Conservation (phyloP, 139 green algal species). For the Axilococcus clingmanii region DNA sequence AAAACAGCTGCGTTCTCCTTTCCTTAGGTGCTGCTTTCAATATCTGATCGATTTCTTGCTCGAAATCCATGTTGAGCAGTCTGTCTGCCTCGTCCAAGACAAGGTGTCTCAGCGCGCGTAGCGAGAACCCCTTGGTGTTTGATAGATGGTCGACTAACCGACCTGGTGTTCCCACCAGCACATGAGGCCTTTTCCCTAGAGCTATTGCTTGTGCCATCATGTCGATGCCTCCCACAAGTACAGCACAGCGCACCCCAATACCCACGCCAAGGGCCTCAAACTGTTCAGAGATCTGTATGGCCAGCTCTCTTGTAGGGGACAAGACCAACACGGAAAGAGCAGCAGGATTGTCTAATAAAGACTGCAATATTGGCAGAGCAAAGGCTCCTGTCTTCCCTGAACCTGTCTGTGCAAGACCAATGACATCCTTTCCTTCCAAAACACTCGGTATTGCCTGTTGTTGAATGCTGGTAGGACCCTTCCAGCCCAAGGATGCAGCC, state of each 20-base stretch:
- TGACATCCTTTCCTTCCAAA: constrained; percentile 82
- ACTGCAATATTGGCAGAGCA: constrained; percentile 89
- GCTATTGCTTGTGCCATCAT: constrained; percentile 94
- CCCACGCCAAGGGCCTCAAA: constrained; percentile 87
- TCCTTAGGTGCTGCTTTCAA: constrained; percentile 76
- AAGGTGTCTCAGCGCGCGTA: constrained; percentile 77
- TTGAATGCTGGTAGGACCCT: constrained; percentile 73
- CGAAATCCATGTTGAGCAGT: constrained; percentile 99
- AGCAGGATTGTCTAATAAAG: constrained; percentile 82
- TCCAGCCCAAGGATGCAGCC: constrained; percentile 73
- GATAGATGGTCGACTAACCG: constrained; percentile 95
- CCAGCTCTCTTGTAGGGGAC: constrained; percentile 91
- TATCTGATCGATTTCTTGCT: constrained; percentile 98
- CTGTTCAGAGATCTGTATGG: constrained; percentile 97
- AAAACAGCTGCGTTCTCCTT: constrained; percentile 92
- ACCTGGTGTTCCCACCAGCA: constrained; percentile 93
- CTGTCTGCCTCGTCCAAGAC: constrained; percentile 97
- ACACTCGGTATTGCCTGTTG: constrained; percentile 73
- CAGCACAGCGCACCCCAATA: constrained; percentile 78
- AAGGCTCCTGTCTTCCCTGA: constrained; percentile 97
- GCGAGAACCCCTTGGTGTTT: constrained; percentile 98
- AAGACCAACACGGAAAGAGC: constrained; percentile 88
- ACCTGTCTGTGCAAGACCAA: constrained; percentile 96
- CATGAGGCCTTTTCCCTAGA: constrained; percentile 84
- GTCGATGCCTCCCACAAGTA: constrained; percentile 96